Conservation (phyloP, 345 rosid species). For the Geranium rotundifolium region DNA sequence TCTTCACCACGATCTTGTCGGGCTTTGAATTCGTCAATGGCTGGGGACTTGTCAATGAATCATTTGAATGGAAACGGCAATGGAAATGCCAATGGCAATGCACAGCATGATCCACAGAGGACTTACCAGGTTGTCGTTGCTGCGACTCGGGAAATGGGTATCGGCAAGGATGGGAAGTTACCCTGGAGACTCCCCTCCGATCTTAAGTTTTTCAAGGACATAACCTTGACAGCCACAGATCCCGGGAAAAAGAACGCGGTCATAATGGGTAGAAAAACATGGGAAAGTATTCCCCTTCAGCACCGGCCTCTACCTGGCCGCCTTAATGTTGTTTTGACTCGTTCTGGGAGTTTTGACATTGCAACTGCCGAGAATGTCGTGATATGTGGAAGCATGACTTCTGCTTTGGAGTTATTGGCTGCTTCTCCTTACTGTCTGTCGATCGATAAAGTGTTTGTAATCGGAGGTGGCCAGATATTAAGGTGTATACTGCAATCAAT, state of each 20-base stretch:
- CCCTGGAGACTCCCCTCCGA: conserved; percentile 87
- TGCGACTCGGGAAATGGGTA: conserved; percentile 82
- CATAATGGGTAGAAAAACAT: conserved; percentile 91
- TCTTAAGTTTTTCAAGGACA: conserved; percentile 71
- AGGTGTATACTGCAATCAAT: conserved; percentile 30
- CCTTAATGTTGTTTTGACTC: conserved; percentile 86
- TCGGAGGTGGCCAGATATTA: conserved; percentile 76
- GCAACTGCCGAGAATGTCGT: conserved; percentile 90
- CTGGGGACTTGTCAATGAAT: conserved; percentile 23
- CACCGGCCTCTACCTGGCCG: conserved; percentile 75
- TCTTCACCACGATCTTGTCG: conserved; percentile 14
- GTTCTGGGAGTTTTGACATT: conserved; percentile 70
- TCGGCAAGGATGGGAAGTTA: conserved; percentile 74
- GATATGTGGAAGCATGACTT: conserved; percentile 64
- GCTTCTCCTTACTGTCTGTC: conserved; percentile 71
- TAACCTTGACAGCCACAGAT: conserved; percentile 52
- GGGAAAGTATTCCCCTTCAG: conserved; percentile 81
- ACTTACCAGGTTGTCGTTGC: conserved; percentile 81
- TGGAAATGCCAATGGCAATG: conserved; percentile 27
- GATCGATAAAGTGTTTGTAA: conserved; percentile 84
- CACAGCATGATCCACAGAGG: conserved; percentile 38
- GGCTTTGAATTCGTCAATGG: conserved; percentile 25
- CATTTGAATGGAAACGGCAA: conserved; percentile 15
- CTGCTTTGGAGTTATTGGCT: conserved; percentile 72
- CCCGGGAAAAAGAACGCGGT: conserved; percentile 71